Conservation (phyloP, 495 filamentous ascomycete species). For the Penicillium maclennaniae region DNA sequence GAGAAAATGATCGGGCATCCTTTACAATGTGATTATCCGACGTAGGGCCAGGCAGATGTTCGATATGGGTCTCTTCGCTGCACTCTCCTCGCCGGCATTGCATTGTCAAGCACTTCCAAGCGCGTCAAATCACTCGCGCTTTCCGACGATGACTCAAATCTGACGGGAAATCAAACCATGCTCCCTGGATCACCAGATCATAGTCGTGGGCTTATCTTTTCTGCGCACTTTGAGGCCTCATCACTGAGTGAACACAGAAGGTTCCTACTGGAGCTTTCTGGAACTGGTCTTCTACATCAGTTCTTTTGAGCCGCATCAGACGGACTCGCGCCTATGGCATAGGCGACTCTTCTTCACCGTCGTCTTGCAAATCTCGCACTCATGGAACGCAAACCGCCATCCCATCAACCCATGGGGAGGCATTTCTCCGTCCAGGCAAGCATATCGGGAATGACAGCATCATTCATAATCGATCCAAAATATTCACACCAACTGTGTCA, state of each 20-base stretch:
- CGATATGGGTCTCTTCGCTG: neutral
- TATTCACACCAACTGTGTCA: neutral
- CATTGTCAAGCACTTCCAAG: neutral
- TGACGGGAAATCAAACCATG: neutral
- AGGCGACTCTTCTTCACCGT: neutral
- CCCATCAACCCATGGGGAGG: neutral
- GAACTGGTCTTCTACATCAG: neutral
- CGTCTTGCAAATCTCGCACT: neutral
- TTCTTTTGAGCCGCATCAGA: neutral
- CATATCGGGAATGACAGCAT: no score
- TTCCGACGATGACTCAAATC: neutral
- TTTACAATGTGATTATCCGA: neutral
- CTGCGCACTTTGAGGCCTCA: neutral
- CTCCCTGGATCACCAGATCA: neutral
- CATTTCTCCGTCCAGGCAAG: neutral
- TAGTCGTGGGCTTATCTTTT: neutral
- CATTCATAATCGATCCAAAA: neutral
- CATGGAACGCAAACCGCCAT: neutral
- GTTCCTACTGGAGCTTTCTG: neutral
- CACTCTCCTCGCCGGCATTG: neutral
- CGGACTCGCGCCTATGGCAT: neutral
- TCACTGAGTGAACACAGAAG: neutral
- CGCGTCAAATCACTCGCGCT: neutral
- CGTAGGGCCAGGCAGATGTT: neutral
- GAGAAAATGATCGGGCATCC: slow-evolving; percentile 33